Conservation (phyloP, 257 asterid genomes). For the Lantana camara region DNA sequence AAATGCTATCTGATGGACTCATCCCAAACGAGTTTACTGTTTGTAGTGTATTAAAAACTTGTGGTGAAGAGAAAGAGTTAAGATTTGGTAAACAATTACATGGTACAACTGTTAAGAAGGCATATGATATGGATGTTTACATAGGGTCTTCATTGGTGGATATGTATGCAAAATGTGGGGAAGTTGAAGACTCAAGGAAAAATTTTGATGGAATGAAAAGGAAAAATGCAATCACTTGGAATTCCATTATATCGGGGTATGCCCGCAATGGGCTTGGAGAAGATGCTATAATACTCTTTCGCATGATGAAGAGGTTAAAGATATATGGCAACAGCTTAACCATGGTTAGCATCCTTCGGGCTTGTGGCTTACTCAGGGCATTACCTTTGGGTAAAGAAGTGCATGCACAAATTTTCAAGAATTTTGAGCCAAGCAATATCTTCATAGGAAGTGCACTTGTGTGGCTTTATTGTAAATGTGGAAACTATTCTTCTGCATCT, state of each 20-base stretch:
- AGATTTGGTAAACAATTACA: slow-evolving; percentile 76
- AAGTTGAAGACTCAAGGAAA: slow-evolving; percentile 52
- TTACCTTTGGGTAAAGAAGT: slow-evolving; percentile 70
- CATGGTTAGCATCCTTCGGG: slow-evolving; percentile 76
- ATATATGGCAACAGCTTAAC: slow-evolving; percentile 56
- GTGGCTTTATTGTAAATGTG: slow-evolving; percentile 85
- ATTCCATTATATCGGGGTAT: slow-evolving; percentile 78
- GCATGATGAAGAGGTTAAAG: slow-evolving; percentile 63
- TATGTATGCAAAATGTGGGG: slow-evolving; percentile 80
- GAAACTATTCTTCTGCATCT: slow-evolving; percentile 63
- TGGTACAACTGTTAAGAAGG: slow-evolving; percentile 60
- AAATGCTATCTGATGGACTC: slow-evolving; percentile 62
- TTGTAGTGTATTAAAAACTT: slow-evolving; percentile 72
- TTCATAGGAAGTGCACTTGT: slow-evolving; percentile 75
- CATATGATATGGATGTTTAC: slow-evolving; percentile 59
- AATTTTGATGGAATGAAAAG: slow-evolving; percentile 70
- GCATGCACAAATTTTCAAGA: slow-evolving; percentile 78
- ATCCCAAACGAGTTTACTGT: slow-evolving; percentile 79
- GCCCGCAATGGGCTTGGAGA: slow-evolving; percentile 78
- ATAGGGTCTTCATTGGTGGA: slow-evolving; percentile 75
- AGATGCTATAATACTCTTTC: slow-evolving; percentile 60
- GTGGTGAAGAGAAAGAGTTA: slow-evolving; percentile 73
- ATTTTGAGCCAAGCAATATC: slow-evolving; percentile 48
- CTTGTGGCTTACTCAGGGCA: slow-evolving; percentile 68
- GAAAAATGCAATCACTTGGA: slow-evolving; percentile 77